A percentile compares a stretch with the other conserved stretches of the same genome.
These are phyloP conservation scores for Citrus hindsii DNA, from an alignment of 345 rosid species.

Conservation along the genomic window DNA sequence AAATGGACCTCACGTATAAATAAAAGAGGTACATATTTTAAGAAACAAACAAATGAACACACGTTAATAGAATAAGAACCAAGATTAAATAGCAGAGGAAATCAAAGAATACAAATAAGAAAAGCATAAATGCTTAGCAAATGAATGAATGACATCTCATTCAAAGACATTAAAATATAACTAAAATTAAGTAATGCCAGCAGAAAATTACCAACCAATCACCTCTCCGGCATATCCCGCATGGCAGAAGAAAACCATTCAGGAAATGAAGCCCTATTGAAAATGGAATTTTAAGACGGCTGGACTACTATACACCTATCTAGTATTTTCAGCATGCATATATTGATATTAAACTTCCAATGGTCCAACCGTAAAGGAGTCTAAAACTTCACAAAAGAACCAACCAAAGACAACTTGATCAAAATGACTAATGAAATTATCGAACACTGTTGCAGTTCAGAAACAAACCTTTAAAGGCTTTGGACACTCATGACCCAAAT, in stretches of 20 bases:
- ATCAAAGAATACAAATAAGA: too few relatives aligned
- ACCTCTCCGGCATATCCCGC: too few relatives aligned
- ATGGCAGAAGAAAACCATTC: neutral
- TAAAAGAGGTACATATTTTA: too few relatives aligned
- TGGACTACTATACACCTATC: neutral
- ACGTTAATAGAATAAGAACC: neutral
- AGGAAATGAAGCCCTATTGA: neutral
- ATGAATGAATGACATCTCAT: neutral
- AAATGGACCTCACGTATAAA: too few relatives aligned
- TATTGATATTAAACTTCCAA: neutral
- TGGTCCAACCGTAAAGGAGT: neutral
- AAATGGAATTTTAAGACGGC: neutral
- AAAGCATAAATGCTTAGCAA: too few relatives aligned
- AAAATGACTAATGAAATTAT: neutral
- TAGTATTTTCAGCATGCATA: neutral
- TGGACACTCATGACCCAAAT: constrained; percentile 64
- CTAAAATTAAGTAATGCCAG: neutral
- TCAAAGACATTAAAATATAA: neutral
- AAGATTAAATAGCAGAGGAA: too few relatives aligned
- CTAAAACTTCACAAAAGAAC: neutral
- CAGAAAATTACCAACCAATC: neutral
- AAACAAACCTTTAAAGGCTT: constrained; percentile 60
- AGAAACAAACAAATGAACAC: neutral
- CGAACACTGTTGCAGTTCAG: constrained; percentile 6
- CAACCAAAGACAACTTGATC: neutral